Conservation (phyloP, 2,329 filamentous ascomycete genomes). For the Colletotrichum salicis region DNA sequence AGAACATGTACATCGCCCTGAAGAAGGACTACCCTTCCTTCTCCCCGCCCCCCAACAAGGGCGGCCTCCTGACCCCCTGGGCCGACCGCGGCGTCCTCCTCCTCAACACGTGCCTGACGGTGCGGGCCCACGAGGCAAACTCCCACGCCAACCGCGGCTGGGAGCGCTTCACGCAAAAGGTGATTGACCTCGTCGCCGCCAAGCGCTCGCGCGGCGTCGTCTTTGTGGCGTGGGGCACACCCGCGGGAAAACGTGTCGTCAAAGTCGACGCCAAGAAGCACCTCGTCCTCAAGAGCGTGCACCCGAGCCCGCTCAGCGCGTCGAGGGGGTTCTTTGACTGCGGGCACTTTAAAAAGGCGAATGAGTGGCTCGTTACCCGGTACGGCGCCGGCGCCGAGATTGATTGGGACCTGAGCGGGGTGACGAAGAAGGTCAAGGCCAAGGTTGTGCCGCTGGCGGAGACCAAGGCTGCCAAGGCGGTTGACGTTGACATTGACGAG, state of each 20-base stretch:
- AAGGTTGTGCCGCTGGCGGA: conserved; percentile 12
- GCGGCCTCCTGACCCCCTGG: conserved; percentile 90
- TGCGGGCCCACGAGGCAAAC: conserved; percentile 88
- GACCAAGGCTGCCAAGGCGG: conserved; percentile 30
- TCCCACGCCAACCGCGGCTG: conserved; percentile 88
- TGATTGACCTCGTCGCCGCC: conserved; percentile 87
- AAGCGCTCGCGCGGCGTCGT: conserved; percentile 85
- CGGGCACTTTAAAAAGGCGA: conserved; percentile 82
- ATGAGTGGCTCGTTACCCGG: conserved; percentile 82
- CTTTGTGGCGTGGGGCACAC: conserved; percentile 92
- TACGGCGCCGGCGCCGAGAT: conserved; percentile 86
- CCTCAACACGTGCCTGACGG: conserved; percentile 94
- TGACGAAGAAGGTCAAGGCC: conserved; percentile 28
- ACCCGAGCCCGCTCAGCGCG: conserved; percentile 94
- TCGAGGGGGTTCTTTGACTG: conserved; percentile 84
- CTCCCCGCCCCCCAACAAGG: conserved; percentile 76
- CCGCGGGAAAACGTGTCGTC: conserved; percentile 81
- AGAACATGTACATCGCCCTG: conserved; percentile 92
- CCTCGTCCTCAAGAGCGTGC: conserved; percentile 85
- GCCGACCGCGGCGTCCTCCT: conserved; percentile 92
- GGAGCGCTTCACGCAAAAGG: conserved; percentile 91
- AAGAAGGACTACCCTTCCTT: conserved; percentile 90
- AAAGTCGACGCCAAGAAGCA: conserved; percentile 80
- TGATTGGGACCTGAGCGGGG: conserved; percentile 76
- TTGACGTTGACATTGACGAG: background rate